Conservation (phyloP, 495 filamentous ascomycete species). For the Aspergillus taichungensis region DNA sequence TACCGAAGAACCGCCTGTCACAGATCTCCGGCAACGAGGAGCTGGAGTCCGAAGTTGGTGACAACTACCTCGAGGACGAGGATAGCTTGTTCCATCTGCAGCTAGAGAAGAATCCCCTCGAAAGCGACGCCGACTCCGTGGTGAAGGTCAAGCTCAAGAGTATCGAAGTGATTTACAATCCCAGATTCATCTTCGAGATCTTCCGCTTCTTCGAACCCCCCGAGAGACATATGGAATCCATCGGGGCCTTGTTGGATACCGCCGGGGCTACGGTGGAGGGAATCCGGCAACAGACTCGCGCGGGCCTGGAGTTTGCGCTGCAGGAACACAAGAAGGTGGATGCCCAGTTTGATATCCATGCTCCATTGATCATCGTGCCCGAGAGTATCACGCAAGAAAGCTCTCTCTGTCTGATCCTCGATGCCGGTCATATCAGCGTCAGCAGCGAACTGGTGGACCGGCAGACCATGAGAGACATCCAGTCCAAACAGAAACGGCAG, state of each 20-base stretch:
- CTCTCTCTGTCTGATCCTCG: constrained; percentile 82
- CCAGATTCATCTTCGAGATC: constrained; percentile 79
- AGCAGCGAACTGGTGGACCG: constrained; percentile 90
- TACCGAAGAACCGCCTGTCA: constrained; percentile 35
- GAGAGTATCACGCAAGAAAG: constrained; percentile 76
- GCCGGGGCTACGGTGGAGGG: constrained; percentile 93
- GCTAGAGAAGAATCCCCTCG: constrained; percentile 89
- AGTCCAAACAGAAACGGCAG: constrained; percentile 79
- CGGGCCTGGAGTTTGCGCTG: constrained; percentile 89
- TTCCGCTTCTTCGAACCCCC: constrained; percentile 93
- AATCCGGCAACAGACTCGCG: constrained; percentile 86
- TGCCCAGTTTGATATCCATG: constrained; percentile 89
- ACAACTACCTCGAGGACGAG: constrained; percentile 49
- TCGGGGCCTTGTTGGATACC: constrained; percentile 85
- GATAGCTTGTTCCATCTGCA: constrained; percentile 83
- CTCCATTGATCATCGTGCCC: constrained; percentile 90
- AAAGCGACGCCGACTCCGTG: constrained; percentile 82
- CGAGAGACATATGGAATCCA: constrained; percentile 96
- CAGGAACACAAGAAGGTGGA: constrained; percentile 98
- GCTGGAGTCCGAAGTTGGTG: constrained; percentile 42
- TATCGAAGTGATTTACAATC: constrained; percentile 95
- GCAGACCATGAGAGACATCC: constrained; percentile 75
- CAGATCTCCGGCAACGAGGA: constrained; percentile 50
- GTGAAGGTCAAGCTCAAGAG: constrained; percentile 87
- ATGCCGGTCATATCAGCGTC: constrained; percentile 91